phyloP scores from a whole-genome alignment of 176 grass and related monocot species.

The Cenchrus purpureus region DNA sequence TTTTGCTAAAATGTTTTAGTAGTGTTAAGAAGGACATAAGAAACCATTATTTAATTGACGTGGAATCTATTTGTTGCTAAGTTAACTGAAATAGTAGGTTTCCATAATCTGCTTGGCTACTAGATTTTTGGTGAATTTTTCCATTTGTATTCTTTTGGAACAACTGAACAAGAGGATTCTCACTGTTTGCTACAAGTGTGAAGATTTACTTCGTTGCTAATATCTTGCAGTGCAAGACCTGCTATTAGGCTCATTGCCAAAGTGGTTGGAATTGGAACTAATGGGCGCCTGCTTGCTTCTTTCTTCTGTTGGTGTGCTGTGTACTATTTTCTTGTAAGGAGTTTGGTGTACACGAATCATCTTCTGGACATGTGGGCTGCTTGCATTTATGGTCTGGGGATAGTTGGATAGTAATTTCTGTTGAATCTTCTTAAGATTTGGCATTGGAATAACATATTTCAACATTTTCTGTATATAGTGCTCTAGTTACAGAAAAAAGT shows the following conservation, averaged over 20 bases:
- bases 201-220: conserved; percentile 23
- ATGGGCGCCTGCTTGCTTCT: conserved; percentile 31
- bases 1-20: not conserved
- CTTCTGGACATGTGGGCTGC: not conserved
- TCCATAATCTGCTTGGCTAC: not conserved
- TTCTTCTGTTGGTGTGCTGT: conserved; percentile 32
- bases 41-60: not conserved
- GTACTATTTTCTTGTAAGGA: conserved; percentile 37
- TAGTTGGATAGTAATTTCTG: conserved; percentile 26
- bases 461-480: not conserved
- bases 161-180: not conserved
- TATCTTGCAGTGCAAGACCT: conserved; percentile 16
- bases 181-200: conserved; percentile 15
- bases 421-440: conserved; percentile 20
- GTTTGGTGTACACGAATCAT: conserved; percentile 36
- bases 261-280: conserved; percentile 45
- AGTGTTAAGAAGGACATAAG: not conserved
- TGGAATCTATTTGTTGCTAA: not conserved
- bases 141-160: conserved; percentile 20
- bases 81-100: not conserved
- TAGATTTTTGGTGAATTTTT: not conserved
- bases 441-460: conserved; percentile 7
- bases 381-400: conserved; percentile 41
- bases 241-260: conserved; percentile 24
- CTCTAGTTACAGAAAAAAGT: not conserved